Conservation (phyloP, 108 stramenopile species). For the Skeletonema grethae region DNA sequence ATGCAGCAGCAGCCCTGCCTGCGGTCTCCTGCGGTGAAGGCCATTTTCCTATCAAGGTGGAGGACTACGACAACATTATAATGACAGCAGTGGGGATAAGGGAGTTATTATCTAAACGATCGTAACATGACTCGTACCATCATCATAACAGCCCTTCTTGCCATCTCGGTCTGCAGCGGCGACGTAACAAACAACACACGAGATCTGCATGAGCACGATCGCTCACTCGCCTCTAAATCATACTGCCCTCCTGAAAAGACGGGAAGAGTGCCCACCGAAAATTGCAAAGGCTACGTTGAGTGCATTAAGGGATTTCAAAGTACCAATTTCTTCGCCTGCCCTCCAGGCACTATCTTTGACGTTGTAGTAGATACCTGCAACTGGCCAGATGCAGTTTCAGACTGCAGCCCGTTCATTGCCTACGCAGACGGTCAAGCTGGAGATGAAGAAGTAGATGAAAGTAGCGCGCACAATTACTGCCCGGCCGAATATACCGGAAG, state of each 20-base stretch:
- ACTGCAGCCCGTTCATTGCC: neutral
- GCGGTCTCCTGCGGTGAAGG: too few species aligned
- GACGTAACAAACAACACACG: neutral
- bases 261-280: constrained; percentile 17
- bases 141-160: neutral
- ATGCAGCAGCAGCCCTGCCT: too few species aligned
- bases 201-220: neutral
- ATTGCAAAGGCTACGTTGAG: constrained; percentile 26
- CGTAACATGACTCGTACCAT: neutral
- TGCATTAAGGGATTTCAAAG: constrained; percentile 12
- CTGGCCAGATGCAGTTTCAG: constrained; percentile 20
- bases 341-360: constrained; percentile 23
- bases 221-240: neutral
- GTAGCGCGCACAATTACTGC: constrained; percentile 12
- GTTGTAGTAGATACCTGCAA: constrained; percentile 15
- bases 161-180: neutral
- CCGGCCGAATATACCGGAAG: constrained; percentile 23
- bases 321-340: neutral
- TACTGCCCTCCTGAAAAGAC: constrained; percentile 16
- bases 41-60: too few species aligned
- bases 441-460: neutral
- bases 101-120: too few species aligned
- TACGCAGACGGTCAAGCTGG: neutral
- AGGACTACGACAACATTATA: too few species aligned
- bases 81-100: too few species aligned